Evolutionary conservation across 2,329 filamentous ascomycete species (phyloP), one percentile per base, ranked within the genome.

Genomic region (Diaporthe helianthi): DNA sequence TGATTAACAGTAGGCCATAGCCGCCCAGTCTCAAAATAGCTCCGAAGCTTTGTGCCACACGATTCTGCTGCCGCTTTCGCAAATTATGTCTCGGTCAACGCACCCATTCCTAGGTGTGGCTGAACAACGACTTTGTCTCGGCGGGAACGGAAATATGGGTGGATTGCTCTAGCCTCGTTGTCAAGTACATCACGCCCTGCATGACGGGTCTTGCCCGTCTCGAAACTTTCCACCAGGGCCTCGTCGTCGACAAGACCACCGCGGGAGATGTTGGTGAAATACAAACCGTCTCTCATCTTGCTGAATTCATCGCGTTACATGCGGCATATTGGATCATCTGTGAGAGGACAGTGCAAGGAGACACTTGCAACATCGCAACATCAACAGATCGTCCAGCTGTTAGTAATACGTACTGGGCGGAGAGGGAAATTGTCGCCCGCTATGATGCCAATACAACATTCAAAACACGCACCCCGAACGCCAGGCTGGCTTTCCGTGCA

Each of bases 291-390:
- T 75, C 86, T 86, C 81, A 83, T 84, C 71, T 78, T 75, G 24
- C 80, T 79, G 53, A 87, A 84, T 69, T 87, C 79, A 19, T 78
- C 72, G 69, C 80, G 81, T 15, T 79, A 79, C 67, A 87, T 84
- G 71, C 86, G 85, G 71, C 86, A 83, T 54, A 77, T 79, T 47
- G 85, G 87, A 0, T 78, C 79, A 7, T 76, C 71, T 81, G 85
- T 77, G 46, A 87, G 78, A 19, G 83, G 80, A 24, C 86, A 75
- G 72, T 87, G 86, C 64, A 87, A 75, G 68, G 82, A 85, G 24
- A 87, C 74, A n/a, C n/a, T n/a, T n/a, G n/a, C n/a, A 12, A 87
- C 82, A 72, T 87, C 85, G n/a, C 82, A 82, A 2, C 79, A 82
- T 78, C 22, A 87, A 76, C 55, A 87, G 76, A 72, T 86, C 84